Percentiles rank a stretch among this genome's conserved stretches.
These are phyloP conservation scores for Sclerotinia spermophila DNA, from an alignment of 2,329 filamentous ascomycete species.

Conservation along the genomic window DNA sequence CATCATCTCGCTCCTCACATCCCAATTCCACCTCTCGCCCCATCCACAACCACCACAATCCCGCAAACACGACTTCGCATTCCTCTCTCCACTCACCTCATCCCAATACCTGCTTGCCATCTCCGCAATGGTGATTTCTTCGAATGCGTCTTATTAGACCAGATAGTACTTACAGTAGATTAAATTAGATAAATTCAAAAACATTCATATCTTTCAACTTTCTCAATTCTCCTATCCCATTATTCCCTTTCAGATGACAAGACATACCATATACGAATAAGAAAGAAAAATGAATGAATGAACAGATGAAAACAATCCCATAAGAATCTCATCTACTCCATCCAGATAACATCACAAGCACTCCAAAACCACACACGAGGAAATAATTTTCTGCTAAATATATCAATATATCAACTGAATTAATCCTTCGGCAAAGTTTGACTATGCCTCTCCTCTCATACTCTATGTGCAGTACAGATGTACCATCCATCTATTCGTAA, in stretches of 20 bases:
- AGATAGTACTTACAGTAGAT: background rate
- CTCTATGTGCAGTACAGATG: background rate
- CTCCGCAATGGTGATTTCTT: background rate
- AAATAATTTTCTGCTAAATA: background rate
- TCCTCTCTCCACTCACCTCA: background rate
- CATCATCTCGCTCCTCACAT: background rate
- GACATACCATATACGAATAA: background rate
- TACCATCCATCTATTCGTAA: background rate
- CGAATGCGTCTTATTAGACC: background rate
- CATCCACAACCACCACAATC: background rate
- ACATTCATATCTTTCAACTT: background rate
- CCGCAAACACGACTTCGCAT: background rate
- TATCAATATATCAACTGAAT: background rate
- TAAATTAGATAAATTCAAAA: background rate
- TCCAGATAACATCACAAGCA: background rate
- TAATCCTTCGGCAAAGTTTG: background rate
- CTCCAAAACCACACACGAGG: background rate
- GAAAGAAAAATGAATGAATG: background rate
- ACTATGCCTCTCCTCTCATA: background rate
- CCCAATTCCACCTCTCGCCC: background rate
- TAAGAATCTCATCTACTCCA: background rate
- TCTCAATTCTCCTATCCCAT: background rate
- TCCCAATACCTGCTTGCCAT: background rate
- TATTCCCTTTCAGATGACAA: fast-evolving
- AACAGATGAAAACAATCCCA: background rate